Conservation (phyloP, 495 filamentous ascomycete species). For the Cetradonia linearis region DNA sequence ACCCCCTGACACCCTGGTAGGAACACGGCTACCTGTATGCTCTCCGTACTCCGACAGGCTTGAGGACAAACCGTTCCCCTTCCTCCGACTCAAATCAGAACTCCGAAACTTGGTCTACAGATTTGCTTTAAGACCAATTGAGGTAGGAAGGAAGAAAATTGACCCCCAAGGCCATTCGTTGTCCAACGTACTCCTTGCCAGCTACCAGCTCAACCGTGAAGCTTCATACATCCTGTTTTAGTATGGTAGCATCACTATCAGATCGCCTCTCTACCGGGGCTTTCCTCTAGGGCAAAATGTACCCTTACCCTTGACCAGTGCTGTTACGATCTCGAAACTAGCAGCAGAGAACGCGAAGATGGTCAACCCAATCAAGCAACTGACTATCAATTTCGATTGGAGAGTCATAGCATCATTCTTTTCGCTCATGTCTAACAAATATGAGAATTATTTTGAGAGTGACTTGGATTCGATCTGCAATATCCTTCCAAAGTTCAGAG, state of each 20-base stretch:
- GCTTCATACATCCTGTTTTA: neutral
- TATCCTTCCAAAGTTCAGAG: neutral
- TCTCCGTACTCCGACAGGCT: no score
- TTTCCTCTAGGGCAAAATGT: neutral
- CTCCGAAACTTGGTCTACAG: neutral
- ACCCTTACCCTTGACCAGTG: neutral
- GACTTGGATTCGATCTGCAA: neutral
- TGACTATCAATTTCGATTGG: neutral
- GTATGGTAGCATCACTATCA: neutral
- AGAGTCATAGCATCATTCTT: neutral
- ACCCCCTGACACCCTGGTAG: no score
- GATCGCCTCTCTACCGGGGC: neutral
- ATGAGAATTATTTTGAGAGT: neutral
- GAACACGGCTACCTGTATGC: no score
- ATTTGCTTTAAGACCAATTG: neutral
- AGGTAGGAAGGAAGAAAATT: neutral
- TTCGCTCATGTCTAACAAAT: no score
- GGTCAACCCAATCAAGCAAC: neutral
- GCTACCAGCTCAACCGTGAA: neutral
- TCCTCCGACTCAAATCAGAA: neutral
- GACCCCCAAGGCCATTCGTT: neutral
- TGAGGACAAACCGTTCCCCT: no score
- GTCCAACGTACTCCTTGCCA: neutral
- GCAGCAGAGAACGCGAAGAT: neutral
- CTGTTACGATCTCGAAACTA: neutral